A percentile compares a stretch with the other conserved stretches of the same genome.
These are phyloP conservation scores for Eucalyptus globulus DNA, from an alignment of 345 rosid genomes.

Conservation along the genomic window DNA sequence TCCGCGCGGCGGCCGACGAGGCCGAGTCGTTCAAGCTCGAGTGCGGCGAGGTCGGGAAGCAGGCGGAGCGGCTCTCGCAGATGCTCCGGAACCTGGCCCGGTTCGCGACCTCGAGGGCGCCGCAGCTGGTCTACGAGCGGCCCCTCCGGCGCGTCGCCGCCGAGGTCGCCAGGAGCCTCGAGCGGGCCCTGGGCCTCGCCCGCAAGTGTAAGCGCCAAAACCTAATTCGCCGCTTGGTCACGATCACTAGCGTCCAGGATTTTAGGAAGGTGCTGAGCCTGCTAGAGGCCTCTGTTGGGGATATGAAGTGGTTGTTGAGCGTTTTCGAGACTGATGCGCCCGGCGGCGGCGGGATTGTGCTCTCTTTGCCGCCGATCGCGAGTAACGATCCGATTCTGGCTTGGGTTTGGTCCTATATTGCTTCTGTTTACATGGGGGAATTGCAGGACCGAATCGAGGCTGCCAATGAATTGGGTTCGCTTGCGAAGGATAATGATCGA, in stretches of 20 bases:
- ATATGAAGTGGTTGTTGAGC: conserved; percentile 64
- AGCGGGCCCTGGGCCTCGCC: conserved; percentile 37
- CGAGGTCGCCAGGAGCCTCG: conserved; percentile 51
- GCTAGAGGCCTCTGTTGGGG: conserved; percentile 81
- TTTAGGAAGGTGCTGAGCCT: conserved; percentile 48
- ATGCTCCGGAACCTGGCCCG: conserved; percentile 57
- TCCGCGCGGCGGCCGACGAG: conserved; percentile 48
- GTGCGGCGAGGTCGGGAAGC: conserved; percentile 42
- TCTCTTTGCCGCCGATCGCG: conserved; percentile 77
- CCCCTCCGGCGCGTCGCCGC: conserved; percentile 62
- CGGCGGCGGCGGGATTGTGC: conserved; percentile 37
- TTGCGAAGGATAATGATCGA: conserved; percentile 67
- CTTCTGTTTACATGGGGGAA: conserved; percentile 44
- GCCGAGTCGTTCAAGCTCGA: conserved; percentile 50
- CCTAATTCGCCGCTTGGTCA: conserved; percentile 46
- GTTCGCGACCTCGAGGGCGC: conserved; percentile 20
- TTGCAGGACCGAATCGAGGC: conserved; percentile 60
- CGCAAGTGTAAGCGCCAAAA: conserved; percentile 72
- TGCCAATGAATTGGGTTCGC: conserved; percentile 51
- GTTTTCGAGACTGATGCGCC: conserved; percentile 33
- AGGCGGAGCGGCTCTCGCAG: conserved; percentile 46
- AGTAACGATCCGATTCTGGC: conserved; percentile 85
- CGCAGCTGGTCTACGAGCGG: conserved; percentile 55
- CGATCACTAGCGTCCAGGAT: conserved; percentile 59
- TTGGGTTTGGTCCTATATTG: conserved; percentile 82